Base-by-base conservation (phyloP, 257 asterid species). In the Anisodus acutangulus region DNA sequence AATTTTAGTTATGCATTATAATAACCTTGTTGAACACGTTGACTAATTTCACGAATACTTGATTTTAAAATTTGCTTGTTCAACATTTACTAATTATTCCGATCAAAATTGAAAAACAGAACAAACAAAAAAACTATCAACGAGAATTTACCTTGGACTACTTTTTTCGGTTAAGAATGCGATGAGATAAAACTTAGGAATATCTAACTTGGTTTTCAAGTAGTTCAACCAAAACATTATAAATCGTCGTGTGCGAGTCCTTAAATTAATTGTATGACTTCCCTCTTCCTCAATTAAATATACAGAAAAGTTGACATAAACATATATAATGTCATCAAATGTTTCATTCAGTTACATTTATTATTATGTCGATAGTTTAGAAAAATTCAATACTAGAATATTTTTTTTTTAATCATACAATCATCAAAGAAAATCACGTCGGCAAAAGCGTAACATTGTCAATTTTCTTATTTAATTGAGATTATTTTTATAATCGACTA, bases 221-320 rank as follows among this genome's bases (percentile, higher is more conserved):
- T 49, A 74, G 45, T 74, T 74, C 43, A 74, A 74, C 80, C 13
- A 74, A 74, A 74, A 19, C 3, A 19, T 72, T 47, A 47, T n/a
- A 72, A 47, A 72, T 72, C 3, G 59, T 10, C 59, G 45, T 72
- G 59, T 6, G n/a, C 51, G 13, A 39, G 13, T 3, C 43, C 19
- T 72, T 47, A 74, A 19, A 74, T 47, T 19, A 72, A 19, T 72
- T 12, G 19, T 10, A 47, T 74, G 60, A 19, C 60, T 6, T 72
- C 41, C 0, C 17, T 72, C 59, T 5, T 49, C 37, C 80, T 3
- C 80, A 13, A 49, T 74, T 74, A 74, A 49, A 49, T 74, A 49
- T 22, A 74, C 6, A 11, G 19, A 74, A 74, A 74, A 51, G 43
- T 6, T 13, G 19, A 12, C 80, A 49, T 22, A 74, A 74, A 11